Evolutionary conservation across 352 stramenopile species (phyloP), one percentile per base, ranked within the genome.

Genomic region (Phytophthora multivora): DNA sequence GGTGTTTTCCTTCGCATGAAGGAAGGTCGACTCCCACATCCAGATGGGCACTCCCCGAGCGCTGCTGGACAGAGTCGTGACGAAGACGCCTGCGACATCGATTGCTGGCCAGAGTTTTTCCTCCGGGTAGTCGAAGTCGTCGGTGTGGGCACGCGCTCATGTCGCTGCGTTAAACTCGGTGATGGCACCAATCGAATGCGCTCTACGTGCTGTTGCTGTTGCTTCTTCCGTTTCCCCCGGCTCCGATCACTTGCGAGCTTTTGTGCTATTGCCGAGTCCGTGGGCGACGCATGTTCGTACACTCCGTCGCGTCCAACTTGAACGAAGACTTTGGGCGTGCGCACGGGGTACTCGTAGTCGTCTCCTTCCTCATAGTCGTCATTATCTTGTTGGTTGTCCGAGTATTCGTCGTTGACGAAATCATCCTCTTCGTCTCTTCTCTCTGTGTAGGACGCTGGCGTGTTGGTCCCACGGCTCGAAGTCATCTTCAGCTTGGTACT

Each of bases 121-220:
- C 50, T 71, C 6, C 55, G 54, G 2, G 60, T 12, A 2, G 38
- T 53, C 6, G 28, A 62, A n/a, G n/a, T n/a, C 4, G 56, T 61
- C 23, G 76, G 63, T 21, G 74, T 71, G 36, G 69, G 63, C 2
- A 79, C 68, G 33, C 67, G 73, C 48, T 83, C 71, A 40, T 86
- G 82, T 30, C 72, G 69, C 35, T 82, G 76, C 1, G 74, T 46
- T 18, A 89, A 43, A 41, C 66, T 75, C 5, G 69, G 59, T 3
- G 80, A 89, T 18, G 80, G 69, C 0, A 78, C 64, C 23, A 89
- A 63, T 11, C 67, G 72, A 45, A 89, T 79, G 8, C 75, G 80
- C 49, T 89, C 79, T 5, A 84, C 59, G 26, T 28, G 57, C 26
- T 59, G 53, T 43, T n/a, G n/a, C n/a, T 81, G 66, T 15, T 67